These are phyloP conservation scores for Malus hybrid DNA, from an alignment of 331 rosid species.

Conservation along the genomic window DNA sequence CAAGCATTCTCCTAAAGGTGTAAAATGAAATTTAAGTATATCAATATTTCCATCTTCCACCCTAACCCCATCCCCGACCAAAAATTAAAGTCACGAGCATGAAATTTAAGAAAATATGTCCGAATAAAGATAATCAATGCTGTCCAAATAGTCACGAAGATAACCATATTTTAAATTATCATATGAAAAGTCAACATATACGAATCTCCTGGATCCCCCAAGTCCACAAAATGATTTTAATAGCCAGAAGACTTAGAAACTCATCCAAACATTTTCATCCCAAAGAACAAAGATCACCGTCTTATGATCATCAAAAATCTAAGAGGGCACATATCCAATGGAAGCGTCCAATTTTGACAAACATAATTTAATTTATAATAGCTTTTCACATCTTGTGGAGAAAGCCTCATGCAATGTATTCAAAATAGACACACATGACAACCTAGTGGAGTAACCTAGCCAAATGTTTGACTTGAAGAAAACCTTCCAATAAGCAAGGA, in stretches of 20 bases:
- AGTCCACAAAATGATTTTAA: background rate
- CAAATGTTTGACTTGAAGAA: background rate
- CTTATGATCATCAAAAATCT: background rate
- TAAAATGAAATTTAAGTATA: background rate
- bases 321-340: background rate
- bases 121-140: background rate
- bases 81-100: background rate
- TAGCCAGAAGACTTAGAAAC: background rate
- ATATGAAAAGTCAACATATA: background rate
- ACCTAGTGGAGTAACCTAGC: background rate
- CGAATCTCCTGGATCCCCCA: background rate
- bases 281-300: background rate
- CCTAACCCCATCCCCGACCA: background rate
- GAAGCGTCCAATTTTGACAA: background rate
- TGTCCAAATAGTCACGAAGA: background rate
- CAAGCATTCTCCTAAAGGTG: background rate
- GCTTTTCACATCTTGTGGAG: background rate
- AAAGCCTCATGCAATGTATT: background rate
- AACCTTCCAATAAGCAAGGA: background rate
- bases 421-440: background rate
- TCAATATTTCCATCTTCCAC: background rate
- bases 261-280: background rate
- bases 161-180: background rate
- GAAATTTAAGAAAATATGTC: background rate
- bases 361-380: background rate